These are phyloP conservation scores for Eutrema yunnanense DNA, from an alignment of 345 rosid genomes.

Conservation along the genomic window DNA sequence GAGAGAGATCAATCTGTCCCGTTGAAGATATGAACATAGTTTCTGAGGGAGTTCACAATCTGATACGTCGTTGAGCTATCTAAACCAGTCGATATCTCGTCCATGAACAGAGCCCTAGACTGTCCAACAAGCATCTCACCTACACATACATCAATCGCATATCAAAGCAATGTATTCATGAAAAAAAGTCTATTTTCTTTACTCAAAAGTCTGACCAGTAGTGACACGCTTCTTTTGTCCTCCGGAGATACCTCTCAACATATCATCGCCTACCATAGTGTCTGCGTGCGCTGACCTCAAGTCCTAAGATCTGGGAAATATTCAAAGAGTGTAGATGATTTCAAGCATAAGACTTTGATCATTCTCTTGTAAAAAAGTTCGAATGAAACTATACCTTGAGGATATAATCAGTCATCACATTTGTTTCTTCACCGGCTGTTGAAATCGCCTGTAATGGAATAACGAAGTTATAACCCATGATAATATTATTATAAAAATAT, in stretches of 20 bases:
- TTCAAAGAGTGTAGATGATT: neutral
- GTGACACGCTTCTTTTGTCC: constrained; percentile 73
- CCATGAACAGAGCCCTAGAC: no score
- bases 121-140: no score
- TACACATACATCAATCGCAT: no score
- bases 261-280: constrained; percentile 60
- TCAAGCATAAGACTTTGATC: neutral
- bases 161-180: neutral
- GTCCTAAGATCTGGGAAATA: constrained; percentile 47
- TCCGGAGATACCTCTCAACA: constrained; percentile 71
- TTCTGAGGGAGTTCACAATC: no score
- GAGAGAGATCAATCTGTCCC: no score
- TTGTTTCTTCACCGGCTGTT: constrained; percentile 40
- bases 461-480: neutral
- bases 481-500: no score
- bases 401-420: constrained; percentile 53
- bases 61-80: no score
- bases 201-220: constrained; percentile 37
- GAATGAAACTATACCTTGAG: constrained; percentile 42
- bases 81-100: no score
- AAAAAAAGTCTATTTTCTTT: neutral
- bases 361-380: neutral
- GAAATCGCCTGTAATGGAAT: constrained; percentile 40
- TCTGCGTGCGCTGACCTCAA: constrained; percentile 54
- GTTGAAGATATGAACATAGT: no score